Conservation (phyloP, 2,329 filamentous ascomycete genomes). For the Hymenoscyphus albidus region DNA sequence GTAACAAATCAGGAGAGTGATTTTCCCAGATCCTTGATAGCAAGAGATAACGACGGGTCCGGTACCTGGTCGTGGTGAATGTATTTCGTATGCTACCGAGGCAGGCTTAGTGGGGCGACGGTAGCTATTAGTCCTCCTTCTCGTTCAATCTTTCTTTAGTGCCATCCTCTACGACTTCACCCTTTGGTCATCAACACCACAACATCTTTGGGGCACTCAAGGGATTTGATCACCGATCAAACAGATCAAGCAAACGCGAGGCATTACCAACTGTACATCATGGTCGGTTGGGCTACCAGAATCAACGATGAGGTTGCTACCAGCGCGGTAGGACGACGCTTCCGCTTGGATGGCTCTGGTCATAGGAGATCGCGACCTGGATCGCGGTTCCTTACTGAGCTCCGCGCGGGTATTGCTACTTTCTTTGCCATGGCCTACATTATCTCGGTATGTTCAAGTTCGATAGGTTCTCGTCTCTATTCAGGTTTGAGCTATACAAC, state of each 20-base stretch:
- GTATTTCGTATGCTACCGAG: not conserved
- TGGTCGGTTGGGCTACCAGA: slow-evolving; percentile 11
- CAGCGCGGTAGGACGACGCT: slow-evolving; percentile 65
- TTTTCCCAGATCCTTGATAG: not conserved
- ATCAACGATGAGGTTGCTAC: slow-evolving; percentile 46
- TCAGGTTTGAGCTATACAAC: too few relatives aligned
- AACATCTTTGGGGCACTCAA: not conserved
- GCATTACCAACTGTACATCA: not conserved
- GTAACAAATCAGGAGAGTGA: not conserved
- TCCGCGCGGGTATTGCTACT: slow-evolving; percentile 74
- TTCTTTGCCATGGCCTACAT: slow-evolving; percentile 66
- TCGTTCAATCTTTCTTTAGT: not conserved
- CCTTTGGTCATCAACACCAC: not conserved
- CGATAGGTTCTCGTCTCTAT: slow-evolving; percentile 44
- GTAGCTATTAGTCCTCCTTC: not conserved
- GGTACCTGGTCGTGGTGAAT: not conserved
- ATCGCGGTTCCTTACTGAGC: slow-evolving; percentile 74
- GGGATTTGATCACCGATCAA: not conserved
- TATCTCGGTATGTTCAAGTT: slow-evolving; percentile 47
- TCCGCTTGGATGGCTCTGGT: slow-evolving; percentile 73
- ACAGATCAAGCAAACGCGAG: too few relatives aligned
- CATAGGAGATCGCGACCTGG: slow-evolving; percentile 54
- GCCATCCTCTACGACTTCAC: not conserved
- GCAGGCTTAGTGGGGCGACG: not conserved
- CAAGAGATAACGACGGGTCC: not conserved